Conservation (phyloP, 768 basidiomycete genomes). For the Lepiota brunneoincarnata region DNA sequence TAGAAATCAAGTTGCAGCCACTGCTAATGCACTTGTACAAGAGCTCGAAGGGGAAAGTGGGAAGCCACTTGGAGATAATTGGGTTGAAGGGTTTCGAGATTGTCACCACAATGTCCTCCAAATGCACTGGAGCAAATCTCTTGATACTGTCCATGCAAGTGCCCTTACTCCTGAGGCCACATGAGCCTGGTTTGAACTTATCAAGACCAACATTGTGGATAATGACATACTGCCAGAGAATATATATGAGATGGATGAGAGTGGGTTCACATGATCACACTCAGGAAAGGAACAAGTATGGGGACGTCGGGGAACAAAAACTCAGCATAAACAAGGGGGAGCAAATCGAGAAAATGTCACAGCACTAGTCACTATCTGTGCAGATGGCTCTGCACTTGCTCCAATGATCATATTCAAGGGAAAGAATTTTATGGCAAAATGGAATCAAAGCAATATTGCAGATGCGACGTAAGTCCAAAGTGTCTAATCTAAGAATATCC, state of each 20-base stretch:
- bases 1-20: slow-evolving; percentile 14
- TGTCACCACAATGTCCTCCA: slow-evolving; percentile 24
- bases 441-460: slow-evolving; percentile 20
- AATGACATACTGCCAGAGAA: slow-evolving; percentile 17
- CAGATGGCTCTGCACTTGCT: slow-evolving; percentile 20
- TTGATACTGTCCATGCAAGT: slow-evolving; percentile 27
- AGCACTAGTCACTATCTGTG: no score
- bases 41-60: background rate
- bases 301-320: slow-evolving; percentile 20
- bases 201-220: slow-evolving; percentile 25
- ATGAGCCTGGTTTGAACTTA: slow-evolving; percentile 27
- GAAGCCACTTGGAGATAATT: slow-evolving; percentile 6
- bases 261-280: slow-evolving; percentile 21
- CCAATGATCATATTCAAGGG: slow-evolving; percentile 27
- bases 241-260: slow-evolving; percentile 34
- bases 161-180: slow-evolving; percentile 27
- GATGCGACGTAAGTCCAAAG: slow-evolving; percentile 20
- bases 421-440: slow-evolving; percentile 20
- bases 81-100: slow-evolving; percentile 19
- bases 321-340: slow-evolving; percentile 29
- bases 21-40: slow-evolving; percentile 26
- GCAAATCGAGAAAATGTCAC: slow-evolving; percentile 20
- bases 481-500: no score
- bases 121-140: slow-evolving; percentile 28
- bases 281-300: slow-evolving; percentile 24